A percentile compares a stretch with the other conserved stretches of the same genome.
phyloP scores from a whole-genome alignment of 2,329 filamentous ascomycete species.

The Cadophora sp. region DNA sequence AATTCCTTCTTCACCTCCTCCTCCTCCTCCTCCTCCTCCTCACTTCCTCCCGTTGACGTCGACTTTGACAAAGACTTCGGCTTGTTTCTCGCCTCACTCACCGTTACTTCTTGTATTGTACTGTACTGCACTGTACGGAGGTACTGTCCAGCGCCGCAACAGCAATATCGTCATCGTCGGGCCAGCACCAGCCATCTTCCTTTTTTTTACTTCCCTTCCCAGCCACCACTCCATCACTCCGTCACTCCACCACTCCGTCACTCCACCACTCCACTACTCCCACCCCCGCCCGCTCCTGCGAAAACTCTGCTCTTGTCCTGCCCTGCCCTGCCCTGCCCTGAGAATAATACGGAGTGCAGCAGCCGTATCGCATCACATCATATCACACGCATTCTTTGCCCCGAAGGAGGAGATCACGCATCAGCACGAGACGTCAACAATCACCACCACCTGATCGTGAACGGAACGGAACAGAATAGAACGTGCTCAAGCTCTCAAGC shows the following conservation, averaged over 20 bases:
- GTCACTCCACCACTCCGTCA: no score
- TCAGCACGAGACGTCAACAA: background rate
- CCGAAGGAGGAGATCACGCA: background rate
- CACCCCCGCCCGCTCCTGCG: conserved; percentile 3
- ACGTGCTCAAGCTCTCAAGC: background rate
- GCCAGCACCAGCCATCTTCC: conserved; percentile 2
- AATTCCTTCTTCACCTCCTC: conserved; percentile 17
- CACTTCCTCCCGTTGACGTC: background rate
- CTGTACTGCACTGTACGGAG: background rate
- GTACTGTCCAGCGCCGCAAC: background rate
- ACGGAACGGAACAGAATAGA: background rate
- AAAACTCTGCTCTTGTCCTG: no score
- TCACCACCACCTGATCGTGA: conserved; percentile 1
- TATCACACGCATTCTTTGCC: background rate
- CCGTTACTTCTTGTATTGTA: background rate
- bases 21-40: background rate
- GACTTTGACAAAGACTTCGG: background rate
- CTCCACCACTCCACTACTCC: background rate
- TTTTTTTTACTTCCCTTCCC: background rate
- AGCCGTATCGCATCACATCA: conserved; percentile 2
- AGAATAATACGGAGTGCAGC: conserved; percentile 4
- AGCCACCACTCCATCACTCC: no score
- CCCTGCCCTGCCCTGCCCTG: no score
- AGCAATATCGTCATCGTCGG: conserved; percentile 4
- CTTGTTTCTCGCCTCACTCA: conserved; percentile 13